Base-by-base conservation (phyloP, 2,329 filamentous ascomycete species). In the Karstenula rhodostoma region DNA sequence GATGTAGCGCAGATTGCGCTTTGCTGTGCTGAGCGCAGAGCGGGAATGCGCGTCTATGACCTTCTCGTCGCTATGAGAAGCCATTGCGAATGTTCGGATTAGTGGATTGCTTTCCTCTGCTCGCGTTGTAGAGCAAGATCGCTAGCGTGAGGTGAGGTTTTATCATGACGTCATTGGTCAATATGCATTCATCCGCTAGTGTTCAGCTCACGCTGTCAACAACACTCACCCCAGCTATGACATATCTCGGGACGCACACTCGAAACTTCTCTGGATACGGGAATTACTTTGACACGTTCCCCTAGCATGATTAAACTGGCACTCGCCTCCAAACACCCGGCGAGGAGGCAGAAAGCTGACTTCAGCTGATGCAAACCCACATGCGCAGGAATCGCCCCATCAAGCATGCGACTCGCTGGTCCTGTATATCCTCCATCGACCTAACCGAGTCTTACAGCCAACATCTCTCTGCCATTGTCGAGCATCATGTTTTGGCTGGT, bases 1-100 rank as follows among this genome's bases (percentile, higher is more conserved):
- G 27, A 80, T 73, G 67, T 77, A 80, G 63, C 73, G 69, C 12
- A 79, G 62, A 52, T 76, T 77, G 29, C 63, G 66, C 43, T 68
- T 68, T 35, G 76, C 70, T 22, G 67, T 65, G 37, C 63, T 62
- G 46, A 74, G 71, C n/a, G 72, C 72, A 50, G 65, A 62, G 57
- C 62, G 61, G 13, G 71, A 70, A 48, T 63, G 67, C 10, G 65
- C 63, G 27, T 71, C 69, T 61, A 70, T 70, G 32, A 59, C 52
- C 13, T 56, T 48, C 37, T 66, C 64, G 37, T 58, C 56, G 29
- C 17, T 43, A 13, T 25, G 42, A 22, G 49, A 29, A 29, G 49
- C 12, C 49, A 52, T 52, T 40, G 42, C 2, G 17, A n/a, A n/a
- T 2, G 2, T 3, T 40, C 15, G 35, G 40, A 43, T 43, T 10